Base-by-base conservation (phyloP, 305 asterid genomes). In the Plantago lanceolata region DNA sequence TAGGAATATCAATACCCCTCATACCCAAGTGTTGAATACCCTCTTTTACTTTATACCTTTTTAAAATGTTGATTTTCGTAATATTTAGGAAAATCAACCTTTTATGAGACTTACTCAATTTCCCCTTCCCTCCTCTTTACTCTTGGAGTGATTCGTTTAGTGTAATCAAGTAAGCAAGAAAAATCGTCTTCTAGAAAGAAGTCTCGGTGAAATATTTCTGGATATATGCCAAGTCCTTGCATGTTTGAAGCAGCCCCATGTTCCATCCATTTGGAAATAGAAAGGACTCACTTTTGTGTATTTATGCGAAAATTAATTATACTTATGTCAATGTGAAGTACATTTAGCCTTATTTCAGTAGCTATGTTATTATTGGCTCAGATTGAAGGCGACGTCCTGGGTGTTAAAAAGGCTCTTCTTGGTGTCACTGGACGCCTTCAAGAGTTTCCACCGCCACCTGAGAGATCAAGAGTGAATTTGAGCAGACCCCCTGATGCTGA, bases 321-420 rank as follows among this genome's bases (percentile, higher is more conserved):
- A 6, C 52, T 59, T 48, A 37, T 48, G 55, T 35, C 54, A 61
- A 8, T 61, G 17, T 60, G 43, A 33, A n/a, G 13, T 54, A 54
- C 12, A 20, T 19, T 60, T 55, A 24, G 45, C 57, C 48, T 15
- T 55, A 40, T 19, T 52, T 62, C 47, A 24, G 58, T 65, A 58
- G 19, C 63, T 37, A 47, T 44, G 64, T 37, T 44, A 56, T 12
- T 31, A 24, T 24, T 59, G 31, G 65, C 70, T 65, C 86, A 84
- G 92, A 77, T 87, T 71, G 92, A 84, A 78, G 92, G 92, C 57
- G 78, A 71, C 52, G 72, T 79, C 71, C 35, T 78, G 69, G 81
- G 76, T 55, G 88, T 86, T 58, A 89, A 79, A 81, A 86, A 75
- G 75, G 95, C 89, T 44, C 86, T 89, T 52, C 65, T 84, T 37